Evolutionary conservation across 2,329 filamentous ascomycete genomes (phyloP), one percentile per base, ranked within the genome.

Genomic region (Xylogone sp.): DNA sequence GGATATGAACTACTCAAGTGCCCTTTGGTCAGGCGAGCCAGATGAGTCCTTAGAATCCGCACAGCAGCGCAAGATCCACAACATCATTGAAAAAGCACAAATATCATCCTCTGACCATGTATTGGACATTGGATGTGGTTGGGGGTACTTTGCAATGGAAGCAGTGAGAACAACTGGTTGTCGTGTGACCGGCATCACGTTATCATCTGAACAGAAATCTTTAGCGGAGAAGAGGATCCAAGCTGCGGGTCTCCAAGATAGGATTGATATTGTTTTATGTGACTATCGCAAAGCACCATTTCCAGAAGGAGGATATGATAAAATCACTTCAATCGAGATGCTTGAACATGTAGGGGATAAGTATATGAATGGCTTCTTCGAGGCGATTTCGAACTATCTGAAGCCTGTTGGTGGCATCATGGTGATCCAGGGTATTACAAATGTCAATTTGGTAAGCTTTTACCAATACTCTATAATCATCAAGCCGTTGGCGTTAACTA

Each of bases 1-100:
- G n/a, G 86, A 89, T 62, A 89, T 90, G 86, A 88, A 85, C 3
- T 89, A 88, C 60, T 88, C 84, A 1, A 88, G 85, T 62, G 81
- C 86, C 2, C 82, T 88, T 46, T 87, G 85, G 84, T 61, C 69
- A 3, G 57, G 68, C 39, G 65, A 65, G n/a, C 58, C 65, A 4
- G 70, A 73, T 49, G 85, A 89, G 62, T 74, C 75, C 0, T 70
- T 89, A 1, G 80, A 88, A 62, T 71, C 77, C 19, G 86, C 87
- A 1, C 86, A 90, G 65, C 77, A 81, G 63, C 81, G 79, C 16
- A 90, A 90, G 65, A 69, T 90, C 13, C 70, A 77, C 53, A 77
- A 81, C 7, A 86, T 89, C 63, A 82, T 90, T 46, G 73, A 81
- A 46, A 83, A 83, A 22, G 82, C 83, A 13, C 77, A 71, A 45